phyloP scores from a whole-genome alignment of 2,329 filamentous ascomycete genomes.

The Fusarium sp. region DNA sequence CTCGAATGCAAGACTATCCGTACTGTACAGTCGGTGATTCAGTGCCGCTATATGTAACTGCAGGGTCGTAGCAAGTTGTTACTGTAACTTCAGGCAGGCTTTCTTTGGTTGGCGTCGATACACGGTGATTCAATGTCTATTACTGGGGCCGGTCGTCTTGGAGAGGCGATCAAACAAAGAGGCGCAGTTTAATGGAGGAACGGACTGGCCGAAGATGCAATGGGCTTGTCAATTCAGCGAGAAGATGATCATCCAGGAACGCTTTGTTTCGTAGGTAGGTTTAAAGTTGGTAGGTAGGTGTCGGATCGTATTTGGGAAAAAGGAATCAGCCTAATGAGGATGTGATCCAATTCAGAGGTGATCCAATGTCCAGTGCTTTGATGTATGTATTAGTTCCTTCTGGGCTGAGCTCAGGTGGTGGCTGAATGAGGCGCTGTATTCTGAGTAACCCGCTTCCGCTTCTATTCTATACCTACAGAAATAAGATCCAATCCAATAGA shows the following conservation, averaged over 20 bases:
- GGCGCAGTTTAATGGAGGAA: constrained; percentile 20
- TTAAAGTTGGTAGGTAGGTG: neutral
- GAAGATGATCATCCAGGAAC: neutral
- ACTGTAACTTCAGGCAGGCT: constrained; percentile 8
- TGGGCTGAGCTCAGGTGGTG: constrained; percentile 36
- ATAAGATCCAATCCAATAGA: constrained; percentile 3
- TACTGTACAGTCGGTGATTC: neutral
- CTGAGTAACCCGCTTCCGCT: constrained; percentile 13
- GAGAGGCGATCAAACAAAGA: constrained; percentile 26
- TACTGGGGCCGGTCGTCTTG: constrained; percentile 7
- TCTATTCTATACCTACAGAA: neutral
- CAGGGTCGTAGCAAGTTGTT: constrained; percentile 5
- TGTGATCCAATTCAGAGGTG: neutral
- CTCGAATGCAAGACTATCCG: neutral
- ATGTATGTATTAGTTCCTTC: neutral
- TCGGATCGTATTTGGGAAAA: constrained; percentile 2
- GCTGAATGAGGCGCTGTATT: constrained; percentile 37
- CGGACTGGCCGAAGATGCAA: constrained; percentile 7
- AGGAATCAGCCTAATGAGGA: neutral
- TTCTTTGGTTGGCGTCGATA: constrained; percentile 22
- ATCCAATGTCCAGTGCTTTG: neutral
- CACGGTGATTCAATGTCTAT: constrained; percentile 15
- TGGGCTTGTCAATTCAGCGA: neutral
- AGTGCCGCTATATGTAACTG: neutral
- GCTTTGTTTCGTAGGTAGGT: constrained; percentile 3